Percentiles rank a stretch among this genome's conserved stretches.
phyloP scores from a whole-genome alignment of 352 stramenopile species.

The Globisporangium emineosum region DNA sequence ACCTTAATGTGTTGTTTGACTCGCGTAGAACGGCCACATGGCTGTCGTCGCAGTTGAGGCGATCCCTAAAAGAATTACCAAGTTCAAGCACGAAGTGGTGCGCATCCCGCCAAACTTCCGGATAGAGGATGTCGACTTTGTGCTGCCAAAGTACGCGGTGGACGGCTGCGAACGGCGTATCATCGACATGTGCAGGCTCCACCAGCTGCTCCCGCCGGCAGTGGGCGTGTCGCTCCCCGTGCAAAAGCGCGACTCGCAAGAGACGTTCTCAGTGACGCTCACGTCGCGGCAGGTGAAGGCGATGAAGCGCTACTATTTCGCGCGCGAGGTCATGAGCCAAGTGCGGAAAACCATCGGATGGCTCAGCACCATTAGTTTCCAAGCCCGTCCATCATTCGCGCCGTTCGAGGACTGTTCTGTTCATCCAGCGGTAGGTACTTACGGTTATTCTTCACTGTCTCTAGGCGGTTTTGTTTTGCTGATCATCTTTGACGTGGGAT shows the following conservation, averaged over 20 bases:
- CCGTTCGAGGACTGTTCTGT: not conserved
- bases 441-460: not conserved
- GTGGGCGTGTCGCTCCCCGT: slow-evolving; percentile 1
- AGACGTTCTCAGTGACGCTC: not conserved
- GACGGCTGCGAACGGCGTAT: slow-evolving; percentile 1
- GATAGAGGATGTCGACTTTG: not conserved
- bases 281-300: not conserved
- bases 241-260: not conserved
- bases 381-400: not conserved
- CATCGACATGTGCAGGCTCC: not conserved
- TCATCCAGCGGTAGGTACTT: not conserved
- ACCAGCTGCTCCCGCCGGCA: not conserved
- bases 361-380: not conserved
- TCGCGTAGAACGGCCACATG: not conserved
- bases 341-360: not conserved
- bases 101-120: not conserved
- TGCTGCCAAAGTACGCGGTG: slow-evolving; percentile 5
- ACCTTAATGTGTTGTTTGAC: too few species aligned
- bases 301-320: slow-evolving; percentile 8
- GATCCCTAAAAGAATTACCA: not conserved
- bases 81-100: slow-evolving; percentile 6
- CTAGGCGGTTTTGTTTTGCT: not conserved
- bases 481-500: not conserved
- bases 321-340: not conserved
- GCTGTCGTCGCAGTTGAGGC: not conserved